phyloP scores from a whole-genome alignment of 2,329 filamentous ascomycete genomes.

The Botrytis sinoallii region DNA sequence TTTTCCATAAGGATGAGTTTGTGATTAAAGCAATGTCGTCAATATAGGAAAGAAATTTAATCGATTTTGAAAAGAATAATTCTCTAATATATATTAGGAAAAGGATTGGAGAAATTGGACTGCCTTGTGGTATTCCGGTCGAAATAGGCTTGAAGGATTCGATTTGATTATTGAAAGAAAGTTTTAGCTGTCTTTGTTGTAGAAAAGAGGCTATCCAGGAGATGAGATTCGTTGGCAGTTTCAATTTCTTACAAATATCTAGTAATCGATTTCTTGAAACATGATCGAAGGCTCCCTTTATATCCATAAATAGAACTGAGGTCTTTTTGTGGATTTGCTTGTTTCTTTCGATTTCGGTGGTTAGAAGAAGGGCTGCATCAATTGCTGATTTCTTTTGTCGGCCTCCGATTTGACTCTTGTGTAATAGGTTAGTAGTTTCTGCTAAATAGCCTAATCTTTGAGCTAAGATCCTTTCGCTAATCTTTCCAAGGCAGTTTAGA shows the following conservation, averaged over 20 bases:
- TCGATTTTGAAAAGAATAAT: not conserved
- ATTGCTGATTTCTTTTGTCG: slow-evolving; percentile 20
- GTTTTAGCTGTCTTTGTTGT: too few relatives aligned
- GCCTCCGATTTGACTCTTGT: too few relatives aligned
- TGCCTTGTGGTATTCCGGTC: too few relatives aligned
- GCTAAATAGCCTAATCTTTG: slow-evolving; percentile 17
- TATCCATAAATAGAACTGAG: slow-evolving; percentile 12
- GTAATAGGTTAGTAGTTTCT: slow-evolving; percentile 10
- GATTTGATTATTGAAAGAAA: too few relatives aligned
- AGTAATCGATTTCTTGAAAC: slow-evolving; percentile 17
- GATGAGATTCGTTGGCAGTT: not conserved
- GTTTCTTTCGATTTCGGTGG: not conserved
- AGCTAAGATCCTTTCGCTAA: slow-evolving; percentile 14
- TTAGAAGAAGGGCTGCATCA: slow-evolving; percentile 1
- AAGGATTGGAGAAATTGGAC: not conserved
- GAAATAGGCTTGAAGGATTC: too few relatives aligned
- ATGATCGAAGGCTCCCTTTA: slow-evolving; percentile 17
- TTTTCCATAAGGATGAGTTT: not conserved
- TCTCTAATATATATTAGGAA: not conserved
- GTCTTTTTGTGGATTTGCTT: slow-evolving; percentile 1
- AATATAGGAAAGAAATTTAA: not conserved
- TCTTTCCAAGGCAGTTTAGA: slow-evolving; percentile 6
- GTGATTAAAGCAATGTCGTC: not conserved
- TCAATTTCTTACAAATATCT: slow-evolving; percentile 2
- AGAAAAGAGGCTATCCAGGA: too few relatives aligned